These are phyloP conservation scores for Rhizopus sp. DNA, from an alignment of 371 early-diverging fungal genomes.

Conservation along the genomic window DNA sequence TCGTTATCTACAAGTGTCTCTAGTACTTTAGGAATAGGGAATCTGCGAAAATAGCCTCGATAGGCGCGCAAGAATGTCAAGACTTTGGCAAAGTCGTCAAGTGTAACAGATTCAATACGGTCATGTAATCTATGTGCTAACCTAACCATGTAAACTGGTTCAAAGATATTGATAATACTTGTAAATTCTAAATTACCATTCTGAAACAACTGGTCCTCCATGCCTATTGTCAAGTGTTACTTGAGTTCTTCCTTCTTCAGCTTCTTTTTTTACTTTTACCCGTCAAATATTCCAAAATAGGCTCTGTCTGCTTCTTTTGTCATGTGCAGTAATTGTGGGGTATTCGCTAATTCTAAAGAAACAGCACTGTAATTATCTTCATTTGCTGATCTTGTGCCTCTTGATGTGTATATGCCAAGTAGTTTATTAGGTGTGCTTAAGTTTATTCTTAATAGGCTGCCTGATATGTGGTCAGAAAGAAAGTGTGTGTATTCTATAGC, in stretches of 20 bases:
- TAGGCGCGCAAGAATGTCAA: slow-evolving; percentile 33
- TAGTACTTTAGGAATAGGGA: slow-evolving; percentile 35
- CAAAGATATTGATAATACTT: neutral
- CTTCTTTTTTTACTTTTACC: slow-evolving; percentile 34
- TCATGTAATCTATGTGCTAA: slow-evolving; percentile 45
- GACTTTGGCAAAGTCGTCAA: slow-evolving; percentile 38
- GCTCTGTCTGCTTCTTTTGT: slow-evolving; percentile 39
- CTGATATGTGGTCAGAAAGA: neutral
- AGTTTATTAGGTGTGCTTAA: slow-evolving; percentile 33
- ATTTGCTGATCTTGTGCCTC: slow-evolving; percentile 51
- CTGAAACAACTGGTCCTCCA: slow-evolving; percentile 47
- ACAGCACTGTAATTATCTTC: slow-evolving; percentile 48
- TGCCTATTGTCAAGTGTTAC: slow-evolving; percentile 25
- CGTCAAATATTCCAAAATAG: slow-evolving; percentile 60
- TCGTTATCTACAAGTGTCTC: slow-evolving; percentile 29
- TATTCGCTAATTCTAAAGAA: slow-evolving; percentile 35
- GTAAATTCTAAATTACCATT: slow-evolving; percentile 31
- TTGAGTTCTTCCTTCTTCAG: neutral
- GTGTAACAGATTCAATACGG: slow-evolving; percentile 37
- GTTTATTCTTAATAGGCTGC: slow-evolving; percentile 29
- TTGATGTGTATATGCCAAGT: slow-evolving; percentile 37
- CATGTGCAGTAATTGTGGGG: slow-evolving; percentile 18
- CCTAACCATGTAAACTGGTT: slow-evolving; percentile 19
- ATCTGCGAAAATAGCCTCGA: slow-evolving; percentile 50
- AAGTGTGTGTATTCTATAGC: neutral